Evolutionary conservation across 2,329 filamentous ascomycete species (phyloP).

Genomic region (Calonectria fujianensis): DNA sequence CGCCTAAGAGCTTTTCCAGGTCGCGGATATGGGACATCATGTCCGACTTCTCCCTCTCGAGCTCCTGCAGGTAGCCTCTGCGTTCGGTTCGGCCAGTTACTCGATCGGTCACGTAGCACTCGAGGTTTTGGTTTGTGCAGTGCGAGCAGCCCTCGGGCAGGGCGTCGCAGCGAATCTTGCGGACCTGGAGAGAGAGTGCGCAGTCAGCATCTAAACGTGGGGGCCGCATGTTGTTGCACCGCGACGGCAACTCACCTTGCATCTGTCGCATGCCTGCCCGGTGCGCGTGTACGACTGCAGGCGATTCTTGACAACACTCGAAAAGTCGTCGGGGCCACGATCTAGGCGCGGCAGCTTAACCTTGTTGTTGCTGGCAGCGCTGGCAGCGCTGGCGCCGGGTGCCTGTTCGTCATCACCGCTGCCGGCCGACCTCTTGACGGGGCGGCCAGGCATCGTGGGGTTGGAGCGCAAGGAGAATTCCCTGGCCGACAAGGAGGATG

Average conservation of each 20-base stretch:
- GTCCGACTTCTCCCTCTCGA: conserved; percentile 83
- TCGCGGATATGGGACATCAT: conserved; percentile 81
- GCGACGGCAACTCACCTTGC: conserved; percentile 77
- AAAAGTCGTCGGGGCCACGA: conserved; percentile 70
- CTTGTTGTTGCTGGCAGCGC: conserved; percentile 57
- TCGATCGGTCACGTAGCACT: conserved; percentile 90
- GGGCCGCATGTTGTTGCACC: not conserved
- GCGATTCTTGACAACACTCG: conserved; percentile 73
- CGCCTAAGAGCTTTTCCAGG: conserved; percentile 79
- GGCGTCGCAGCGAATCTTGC: conserved; percentile 92
- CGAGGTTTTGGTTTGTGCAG: conserved; percentile 83
- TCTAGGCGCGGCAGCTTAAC: conserved; percentile 71
- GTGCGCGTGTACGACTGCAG: conserved; percentile 77
- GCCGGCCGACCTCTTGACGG: conserved; percentile 50
- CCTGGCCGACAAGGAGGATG: conserved; percentile 44
- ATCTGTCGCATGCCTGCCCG: conserved; percentile 91
- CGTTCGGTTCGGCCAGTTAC: conserved; percentile 88
- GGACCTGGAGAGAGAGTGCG: conserved; percentile 70
- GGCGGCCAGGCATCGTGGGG: conserved; percentile 51
- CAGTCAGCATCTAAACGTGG: conserved; percentile 33
- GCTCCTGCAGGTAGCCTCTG: conserved; percentile 84
- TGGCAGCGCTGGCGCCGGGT: conserved; percentile 43
- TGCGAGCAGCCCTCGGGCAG: conserved; percentile 87
- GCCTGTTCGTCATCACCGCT: conserved; percentile 57
- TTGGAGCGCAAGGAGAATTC: conserved; percentile 48